phyloP scores from a whole-genome alignment of 73 alveolate species.

The Tetrahymena thermophila region DNA sequence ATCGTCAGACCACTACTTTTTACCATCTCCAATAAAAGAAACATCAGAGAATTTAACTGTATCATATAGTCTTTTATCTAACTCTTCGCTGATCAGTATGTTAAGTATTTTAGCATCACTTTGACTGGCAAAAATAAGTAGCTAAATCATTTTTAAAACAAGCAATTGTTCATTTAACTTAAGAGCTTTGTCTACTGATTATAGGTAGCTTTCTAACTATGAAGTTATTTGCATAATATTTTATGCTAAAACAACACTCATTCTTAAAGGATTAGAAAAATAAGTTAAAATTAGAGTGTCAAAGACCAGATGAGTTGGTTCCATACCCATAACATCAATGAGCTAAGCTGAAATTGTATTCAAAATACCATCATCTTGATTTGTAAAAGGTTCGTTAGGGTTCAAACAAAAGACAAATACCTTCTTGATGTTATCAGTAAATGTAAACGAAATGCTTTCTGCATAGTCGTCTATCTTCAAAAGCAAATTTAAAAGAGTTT shows the following conservation, averaged over 20 bases:
- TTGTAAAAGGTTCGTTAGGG: neutral
- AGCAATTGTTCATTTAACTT: neutral
- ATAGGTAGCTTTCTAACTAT: neutral
- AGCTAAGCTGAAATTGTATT: neutral
- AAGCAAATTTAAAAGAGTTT: neutral
- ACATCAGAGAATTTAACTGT: neutral
- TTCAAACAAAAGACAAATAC: neutral
- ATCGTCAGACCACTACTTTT: slow-evolving; percentile 15
- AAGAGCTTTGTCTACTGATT: neutral
- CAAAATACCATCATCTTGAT: neutral
- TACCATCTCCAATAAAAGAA: neutral
- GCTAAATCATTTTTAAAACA: neutral
- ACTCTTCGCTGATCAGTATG: neutral
- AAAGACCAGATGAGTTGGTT: neutral
- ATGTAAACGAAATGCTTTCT: neutral
- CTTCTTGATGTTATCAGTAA: neutral
- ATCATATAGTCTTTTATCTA: slow-evolving; percentile 9
- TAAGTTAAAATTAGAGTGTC: neutral
- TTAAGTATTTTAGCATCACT: neutral
- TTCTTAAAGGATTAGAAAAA: neutral
- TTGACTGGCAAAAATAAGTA: neutral
- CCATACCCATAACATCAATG: neutral
- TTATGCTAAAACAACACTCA: neutral
- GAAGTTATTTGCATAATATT: neutral
- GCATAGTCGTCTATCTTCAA: neutral